Percentiles rank a stretch among this genome's conserved stretches.
Evolutionary conservation across 225 moss, liverwort and hornwort species (phyloP).

Genomic region (Ulota crispa): DNA sequence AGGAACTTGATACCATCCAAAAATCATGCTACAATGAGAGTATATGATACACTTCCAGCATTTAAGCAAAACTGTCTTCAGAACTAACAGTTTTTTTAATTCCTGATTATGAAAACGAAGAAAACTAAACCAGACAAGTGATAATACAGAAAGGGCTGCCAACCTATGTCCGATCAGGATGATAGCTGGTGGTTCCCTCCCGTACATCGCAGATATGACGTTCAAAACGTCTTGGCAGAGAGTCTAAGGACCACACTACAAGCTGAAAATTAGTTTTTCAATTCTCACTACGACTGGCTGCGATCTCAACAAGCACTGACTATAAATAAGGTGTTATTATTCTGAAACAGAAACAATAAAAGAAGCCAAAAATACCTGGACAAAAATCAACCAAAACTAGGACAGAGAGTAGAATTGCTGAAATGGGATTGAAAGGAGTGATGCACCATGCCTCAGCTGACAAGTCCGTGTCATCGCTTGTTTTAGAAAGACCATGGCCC

Average conservation of each 20-base stretch:
- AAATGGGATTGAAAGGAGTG: slow-evolving; percentile 43
- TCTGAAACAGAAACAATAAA: slow-evolving; percentile 8
- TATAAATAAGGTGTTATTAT: neutral
- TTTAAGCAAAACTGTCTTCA: neutral
- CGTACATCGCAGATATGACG: slow-evolving; percentile 71
- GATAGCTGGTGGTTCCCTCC: slow-evolving; percentile 72
- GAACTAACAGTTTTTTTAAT: neutral
- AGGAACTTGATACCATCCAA: neutral
- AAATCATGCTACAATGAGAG: neutral
- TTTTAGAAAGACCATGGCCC: slow-evolving; percentile 82
- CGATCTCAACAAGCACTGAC: neutral
- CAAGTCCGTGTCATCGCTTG: slow-evolving; percentile 68
- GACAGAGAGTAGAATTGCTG: slow-evolving; percentile 22
- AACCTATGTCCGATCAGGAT: slow-evolving; percentile 96
- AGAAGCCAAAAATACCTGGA: neutral
- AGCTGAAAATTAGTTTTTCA: slow-evolving; percentile 25
- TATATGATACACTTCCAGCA: neutral
- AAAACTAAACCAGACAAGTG: slow-evolving; percentile 6
- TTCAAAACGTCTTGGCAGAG: slow-evolving; percentile 77
- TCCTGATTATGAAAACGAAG: neutral
- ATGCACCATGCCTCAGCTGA: slow-evolving; percentile 88
- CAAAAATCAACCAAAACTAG: slow-evolving; percentile 7
- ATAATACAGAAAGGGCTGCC: slow-evolving; percentile 11
- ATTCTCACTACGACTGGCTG: neutral
- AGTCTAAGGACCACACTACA: slow-evolving; percentile 46